A percentile compares a stretch with the other conserved stretches of the same genome.
These are phyloP conservation scores for Mycena galopus DNA, from an alignment of 768 basidiomycete species.

Conservation along the genomic window DNA sequence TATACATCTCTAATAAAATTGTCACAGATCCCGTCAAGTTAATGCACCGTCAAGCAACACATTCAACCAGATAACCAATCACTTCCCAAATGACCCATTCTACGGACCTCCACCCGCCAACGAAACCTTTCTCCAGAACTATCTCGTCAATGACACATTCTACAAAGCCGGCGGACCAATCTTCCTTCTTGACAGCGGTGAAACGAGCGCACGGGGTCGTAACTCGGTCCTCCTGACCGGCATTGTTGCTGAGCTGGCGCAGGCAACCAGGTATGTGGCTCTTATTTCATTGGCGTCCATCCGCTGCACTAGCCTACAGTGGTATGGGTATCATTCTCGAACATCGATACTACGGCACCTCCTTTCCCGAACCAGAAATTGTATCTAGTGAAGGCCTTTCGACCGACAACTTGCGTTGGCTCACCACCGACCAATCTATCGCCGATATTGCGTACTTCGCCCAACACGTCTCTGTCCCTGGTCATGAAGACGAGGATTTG, in stretches of 20 bases:
- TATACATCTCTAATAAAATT: slow-evolving; percentile 7
- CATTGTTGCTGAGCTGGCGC: slow-evolving; percentile 25
- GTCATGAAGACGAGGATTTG: slow-evolving; percentile 29
- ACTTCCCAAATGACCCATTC: slow-evolving; percentile 32
- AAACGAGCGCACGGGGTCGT: slow-evolving; percentile 27
- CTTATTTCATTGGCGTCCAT: background rate
- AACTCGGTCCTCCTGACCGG: slow-evolving; percentile 19
- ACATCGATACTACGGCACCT: slow-evolving; percentile 31
- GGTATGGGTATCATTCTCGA: slow-evolving; percentile 30
- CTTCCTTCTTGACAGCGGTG: slow-evolving; percentile 31
- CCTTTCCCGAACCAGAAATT: slow-evolving; percentile 20
- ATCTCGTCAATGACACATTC: slow-evolving; percentile 33
- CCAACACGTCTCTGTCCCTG: slow-evolving; percentile 15
- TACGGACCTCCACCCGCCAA: slow-evolving; percentile 26
- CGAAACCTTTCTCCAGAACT: slow-evolving; percentile 24
- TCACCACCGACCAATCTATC: slow-evolving; percentile 30
- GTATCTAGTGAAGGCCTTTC: slow-evolving; percentile 16
- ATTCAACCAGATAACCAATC: slow-evolving; percentile 31
- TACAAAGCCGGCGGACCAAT: slow-evolving; percentile 29
- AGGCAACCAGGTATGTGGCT: slow-evolving; percentile 21
- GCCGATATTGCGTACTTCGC: slow-evolving; percentile 33
- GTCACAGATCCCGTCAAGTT: slow-evolving; percentile 19
- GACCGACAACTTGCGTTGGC: slow-evolving; percentile 32
- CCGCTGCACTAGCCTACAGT: slow-evolving; percentile 1
- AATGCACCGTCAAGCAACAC: slow-evolving; percentile 4